Percentiles rank a stretch among this genome's conserved stretches.
Evolutionary conservation across 768 basidiomycete genomes (phyloP).

Genomic region (Ramaria sp.): DNA sequence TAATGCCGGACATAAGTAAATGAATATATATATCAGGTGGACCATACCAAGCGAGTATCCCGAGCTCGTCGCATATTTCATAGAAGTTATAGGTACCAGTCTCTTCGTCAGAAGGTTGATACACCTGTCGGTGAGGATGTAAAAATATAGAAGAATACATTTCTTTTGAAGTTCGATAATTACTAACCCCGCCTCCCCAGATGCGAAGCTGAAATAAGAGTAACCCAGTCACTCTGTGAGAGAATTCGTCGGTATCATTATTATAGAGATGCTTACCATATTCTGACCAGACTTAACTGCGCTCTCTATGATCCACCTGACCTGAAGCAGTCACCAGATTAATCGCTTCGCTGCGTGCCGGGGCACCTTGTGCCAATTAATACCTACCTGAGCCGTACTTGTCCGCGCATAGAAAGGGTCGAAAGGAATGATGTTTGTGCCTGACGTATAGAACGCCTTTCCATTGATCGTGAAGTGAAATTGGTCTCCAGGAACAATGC

Average conservation of each 20-base stretch:
- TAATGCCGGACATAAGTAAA: neutral
- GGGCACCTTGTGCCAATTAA: too few relatives aligned
- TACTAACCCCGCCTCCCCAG: constrained; percentile 42
- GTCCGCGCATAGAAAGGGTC: constrained; percentile 48
- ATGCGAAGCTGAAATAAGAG: constrained; percentile 49
- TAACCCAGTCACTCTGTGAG: too few relatives aligned
- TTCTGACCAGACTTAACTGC: constrained; percentile 45
- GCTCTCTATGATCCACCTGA: constrained; percentile 46
- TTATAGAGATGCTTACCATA: constrained; percentile 38
- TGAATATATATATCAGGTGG: neutral
- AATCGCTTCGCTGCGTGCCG: neutral
- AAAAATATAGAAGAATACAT: neutral
- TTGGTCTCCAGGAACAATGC: constrained; percentile 48
- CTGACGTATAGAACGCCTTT: constrained; percentile 40
- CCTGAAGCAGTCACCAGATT: constrained; percentile 16
- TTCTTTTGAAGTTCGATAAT: neutral
- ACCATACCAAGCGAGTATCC: constrained; percentile 40
- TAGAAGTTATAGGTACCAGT: constrained; percentile 46
- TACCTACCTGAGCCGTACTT: constrained; percentile 24
- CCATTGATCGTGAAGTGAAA: constrained; percentile 54
- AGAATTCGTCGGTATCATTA: too few relatives aligned
- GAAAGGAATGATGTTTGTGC: constrained; percentile 51
- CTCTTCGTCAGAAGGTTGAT: constrained; percentile 30
- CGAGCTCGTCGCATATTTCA: constrained; percentile 46
- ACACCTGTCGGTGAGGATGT: neutral